A percentile compares a stretch with the other conserved stretches of the same genome.
phyloP scores from a whole-genome alignment of 768 basidiomycete species.

The Naganishia vishniacii region DNA sequence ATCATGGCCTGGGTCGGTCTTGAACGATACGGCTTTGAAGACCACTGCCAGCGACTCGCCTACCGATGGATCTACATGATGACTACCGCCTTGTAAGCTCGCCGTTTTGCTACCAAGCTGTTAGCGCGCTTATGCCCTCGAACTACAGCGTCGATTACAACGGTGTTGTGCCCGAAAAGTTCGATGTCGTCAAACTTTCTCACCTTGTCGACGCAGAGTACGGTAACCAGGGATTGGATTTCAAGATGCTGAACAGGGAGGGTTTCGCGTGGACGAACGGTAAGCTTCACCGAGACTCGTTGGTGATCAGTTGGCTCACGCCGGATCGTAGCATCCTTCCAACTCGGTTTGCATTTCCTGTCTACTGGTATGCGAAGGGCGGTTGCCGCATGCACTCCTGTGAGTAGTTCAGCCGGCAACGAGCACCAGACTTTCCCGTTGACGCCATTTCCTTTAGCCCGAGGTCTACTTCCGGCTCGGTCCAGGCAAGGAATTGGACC shows the following conservation, averaged over 20 bases:
- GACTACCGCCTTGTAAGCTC: conserved; percentile 35
- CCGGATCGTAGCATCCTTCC: conserved; percentile 68
- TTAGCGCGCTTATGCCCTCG: conserved; percentile 62
- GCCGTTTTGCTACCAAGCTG: background rate
- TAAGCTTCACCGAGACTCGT: too few species aligned
- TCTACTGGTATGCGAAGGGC: conserved; percentile 92
- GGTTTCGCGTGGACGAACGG: conserved; percentile 99
- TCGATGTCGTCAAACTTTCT: conserved; percentile 91
- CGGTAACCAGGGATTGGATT: conserved; percentile 69
- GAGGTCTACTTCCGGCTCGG: conserved; percentile 31
- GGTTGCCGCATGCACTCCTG: conserved; percentile 76
- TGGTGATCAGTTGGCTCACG: background rate
- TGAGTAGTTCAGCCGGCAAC: conserved; percentile 27
- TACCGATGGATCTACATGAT: conserved; percentile 97
- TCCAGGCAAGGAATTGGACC: conserved; percentile 16
- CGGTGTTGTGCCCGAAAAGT: conserved; percentile 97
- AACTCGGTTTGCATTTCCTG: conserved; percentile 91
- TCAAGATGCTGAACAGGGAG: conserved; percentile 93
- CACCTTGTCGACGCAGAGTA: conserved; percentile 97
- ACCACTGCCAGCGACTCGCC: conserved; percentile 85
- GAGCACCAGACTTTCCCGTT: background rate
- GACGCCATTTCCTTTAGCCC: conserved; percentile 12
- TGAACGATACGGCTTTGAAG: conserved; percentile 88
- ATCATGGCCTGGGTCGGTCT: conserved; percentile 98
- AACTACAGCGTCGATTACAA: conserved; percentile 74